Evolutionary conservation across 2,329 filamentous ascomycete species (phyloP).

Genomic region (Hymenoscyphus scutula): DNA sequence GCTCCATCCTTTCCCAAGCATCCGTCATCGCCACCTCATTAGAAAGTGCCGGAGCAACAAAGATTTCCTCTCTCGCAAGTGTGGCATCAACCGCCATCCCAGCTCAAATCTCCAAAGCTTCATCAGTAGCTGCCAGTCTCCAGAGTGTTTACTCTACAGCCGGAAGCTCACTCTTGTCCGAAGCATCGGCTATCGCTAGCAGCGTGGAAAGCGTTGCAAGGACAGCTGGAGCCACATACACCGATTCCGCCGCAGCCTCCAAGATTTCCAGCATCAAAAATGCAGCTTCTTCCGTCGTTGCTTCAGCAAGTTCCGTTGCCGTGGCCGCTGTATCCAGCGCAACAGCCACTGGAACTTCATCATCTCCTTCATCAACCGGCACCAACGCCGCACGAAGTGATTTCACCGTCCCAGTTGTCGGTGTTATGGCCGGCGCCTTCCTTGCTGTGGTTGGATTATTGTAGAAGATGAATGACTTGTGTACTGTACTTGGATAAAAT

Average conservation of each 20-base stretch:
- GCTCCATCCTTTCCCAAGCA: no score
- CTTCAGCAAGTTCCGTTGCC: no score
- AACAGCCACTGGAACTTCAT: background rate
- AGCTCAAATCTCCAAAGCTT: no score
- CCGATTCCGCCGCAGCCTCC: background rate
- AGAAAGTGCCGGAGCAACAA: no score
- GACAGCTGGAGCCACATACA: background rate
- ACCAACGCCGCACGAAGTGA: background rate
- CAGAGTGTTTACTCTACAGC: background rate
- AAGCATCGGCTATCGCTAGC: background rate
- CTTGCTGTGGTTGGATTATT: background rate
- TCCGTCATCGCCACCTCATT: no score
- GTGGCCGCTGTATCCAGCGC: background rate
- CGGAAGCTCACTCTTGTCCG: background rate
- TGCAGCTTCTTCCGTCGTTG: background rate
- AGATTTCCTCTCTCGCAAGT: no score
- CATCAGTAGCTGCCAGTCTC: no score
- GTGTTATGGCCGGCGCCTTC: background rate
- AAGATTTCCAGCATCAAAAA: background rate
- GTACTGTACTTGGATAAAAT: no score
- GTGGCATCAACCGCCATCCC: no score
- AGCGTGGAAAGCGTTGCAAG: background rate
- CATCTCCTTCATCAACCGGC: background rate
- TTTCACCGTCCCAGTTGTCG: background rate
- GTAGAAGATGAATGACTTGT: background rate